Evolutionary conservation across 768 basidiomycete species (phyloP).

Genomic region (Agrocybe praecox): DNA sequence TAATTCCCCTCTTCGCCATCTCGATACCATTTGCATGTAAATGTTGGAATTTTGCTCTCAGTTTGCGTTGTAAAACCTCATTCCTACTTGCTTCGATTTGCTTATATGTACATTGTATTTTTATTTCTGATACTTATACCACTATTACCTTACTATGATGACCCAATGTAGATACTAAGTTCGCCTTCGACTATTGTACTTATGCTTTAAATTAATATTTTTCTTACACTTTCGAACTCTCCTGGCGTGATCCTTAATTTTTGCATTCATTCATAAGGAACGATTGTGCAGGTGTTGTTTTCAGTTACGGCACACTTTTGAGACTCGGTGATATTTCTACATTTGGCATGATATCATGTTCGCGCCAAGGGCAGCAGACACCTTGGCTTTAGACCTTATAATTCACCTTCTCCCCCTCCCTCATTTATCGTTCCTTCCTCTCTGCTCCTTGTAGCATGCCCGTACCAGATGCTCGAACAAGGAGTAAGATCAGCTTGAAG

Average conservation of each 20-base stretch:
- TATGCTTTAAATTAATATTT: too few species aligned
- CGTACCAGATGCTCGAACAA: slow-evolving; percentile 67
- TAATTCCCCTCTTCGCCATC: not conserved
- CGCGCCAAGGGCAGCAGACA: not conserved
- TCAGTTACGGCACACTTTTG: too few species aligned
- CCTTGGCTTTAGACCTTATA: not conserved
- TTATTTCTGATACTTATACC: not conserved
- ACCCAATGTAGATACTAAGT: not conserved
- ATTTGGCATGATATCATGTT: slow-evolving; percentile 2
- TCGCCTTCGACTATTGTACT: too few species aligned
- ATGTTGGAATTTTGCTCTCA: not conserved
- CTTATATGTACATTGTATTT: not conserved
- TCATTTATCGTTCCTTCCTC: not conserved
- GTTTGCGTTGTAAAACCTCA: not conserved
- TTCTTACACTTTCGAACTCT: too few species aligned
- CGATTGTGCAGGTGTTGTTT: too few species aligned
- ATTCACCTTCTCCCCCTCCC: not conserved
- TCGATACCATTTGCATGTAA: not conserved
- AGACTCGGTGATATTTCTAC: slow-evolving; percentile 1
- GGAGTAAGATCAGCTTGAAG: slow-evolving; percentile 64
- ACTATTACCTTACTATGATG: not conserved
- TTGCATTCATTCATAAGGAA: too few species aligned
- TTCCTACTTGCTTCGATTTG: not conserved
- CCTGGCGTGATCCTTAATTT: too few species aligned
- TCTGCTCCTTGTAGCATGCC: slow-evolving; percentile 44